These are phyloP conservation scores for Solanum acaule DNA, from an alignment of 257 asterid genomes.

Conservation along the genomic window DNA sequence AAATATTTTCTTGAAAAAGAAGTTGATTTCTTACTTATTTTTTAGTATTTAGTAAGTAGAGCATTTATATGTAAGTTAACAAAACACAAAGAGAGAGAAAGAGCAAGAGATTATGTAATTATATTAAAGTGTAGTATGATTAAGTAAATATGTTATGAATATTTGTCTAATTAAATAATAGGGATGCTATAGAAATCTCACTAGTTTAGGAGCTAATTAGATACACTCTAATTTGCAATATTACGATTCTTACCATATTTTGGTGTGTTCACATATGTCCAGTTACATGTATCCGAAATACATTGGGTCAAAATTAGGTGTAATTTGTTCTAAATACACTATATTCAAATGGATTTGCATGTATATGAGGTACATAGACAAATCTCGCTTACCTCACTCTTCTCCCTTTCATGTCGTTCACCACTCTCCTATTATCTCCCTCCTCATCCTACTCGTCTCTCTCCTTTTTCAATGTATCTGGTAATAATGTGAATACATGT, in stretches of 20 bases:
- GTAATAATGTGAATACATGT: background rate
- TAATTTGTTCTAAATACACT: background rate
- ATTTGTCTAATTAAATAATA: too few relatives aligned
- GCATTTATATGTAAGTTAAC: background rate
- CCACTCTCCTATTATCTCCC: background rate
- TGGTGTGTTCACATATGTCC: background rate
- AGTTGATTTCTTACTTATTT: too few relatives aligned
- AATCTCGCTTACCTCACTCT: too few relatives aligned
- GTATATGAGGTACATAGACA: accelerated
- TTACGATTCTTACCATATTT: background rate
- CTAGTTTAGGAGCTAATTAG: background rate
- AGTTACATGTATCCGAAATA: too few relatives aligned
- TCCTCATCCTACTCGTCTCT: too few relatives aligned
- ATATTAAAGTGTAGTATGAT: background rate
- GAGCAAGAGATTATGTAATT: background rate
- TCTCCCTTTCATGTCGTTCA: accelerated
- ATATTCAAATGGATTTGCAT: background rate
- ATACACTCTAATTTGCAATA: background rate
- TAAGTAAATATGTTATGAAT: background rate
- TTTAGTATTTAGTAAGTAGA: too few relatives aligned
- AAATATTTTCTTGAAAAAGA: too few relatives aligned
- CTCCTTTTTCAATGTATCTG: too few relatives aligned
- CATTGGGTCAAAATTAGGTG: too few relatives aligned
- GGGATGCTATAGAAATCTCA: too few relatives aligned
- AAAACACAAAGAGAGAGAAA: background rate